Evolutionary conservation across 2,329 filamentous ascomycete genomes (phyloP), one percentile per base, ranked within the genome.

Genomic region (Hortaea werneckii): DNA sequence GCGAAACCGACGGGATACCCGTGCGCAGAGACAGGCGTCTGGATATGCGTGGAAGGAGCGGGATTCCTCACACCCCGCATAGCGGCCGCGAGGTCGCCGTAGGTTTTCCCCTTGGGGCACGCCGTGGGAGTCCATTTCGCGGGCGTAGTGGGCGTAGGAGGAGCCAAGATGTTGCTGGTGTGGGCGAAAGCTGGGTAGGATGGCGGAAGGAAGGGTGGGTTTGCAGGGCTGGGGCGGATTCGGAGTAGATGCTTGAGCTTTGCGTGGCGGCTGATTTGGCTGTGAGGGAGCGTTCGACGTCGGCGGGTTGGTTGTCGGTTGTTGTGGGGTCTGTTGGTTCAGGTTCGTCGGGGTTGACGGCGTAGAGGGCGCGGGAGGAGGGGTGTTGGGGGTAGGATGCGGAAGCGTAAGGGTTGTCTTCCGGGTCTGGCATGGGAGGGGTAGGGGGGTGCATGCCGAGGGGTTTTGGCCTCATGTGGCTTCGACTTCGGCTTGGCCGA

Each of bases 391-490:
- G 20, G 20, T 20, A 20, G 20, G 20, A 20, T 20, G 4, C 20
- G 2, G 20, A 20, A 20, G 20, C 20, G 20, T 20, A 13, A 50
- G 43, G n/a, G 39, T 49, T 37, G 38, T 55, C 43, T 34, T 50
- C 38, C 28, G 48, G 28, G 6, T 47, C 49, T 8, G 8, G 46
- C 37, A n/a, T 42, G 29, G 67, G 53, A 3, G 68, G 68, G 1
- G 67, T 67, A 1, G 70, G 69, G 4, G 71, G 71, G 51, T 72
- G 70, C 68, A 72, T 73, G 40, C 66, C 63, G 5, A 74, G 61
- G 1, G 70, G 70, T 47, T 67, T 62, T 10, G 45, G 43, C 2
- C 12, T 29, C 10, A 38, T n/a, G 28, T 27, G n/a, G n/a, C 13
- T 13, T 39, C 37, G 9, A n/a, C 13, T 39, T 13, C 37, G 8